Evolutionary conservation across 768 basidiomycete genomes (phyloP), one percentile per base, ranked within the genome.

Genomic region (Mycena pura): DNA sequence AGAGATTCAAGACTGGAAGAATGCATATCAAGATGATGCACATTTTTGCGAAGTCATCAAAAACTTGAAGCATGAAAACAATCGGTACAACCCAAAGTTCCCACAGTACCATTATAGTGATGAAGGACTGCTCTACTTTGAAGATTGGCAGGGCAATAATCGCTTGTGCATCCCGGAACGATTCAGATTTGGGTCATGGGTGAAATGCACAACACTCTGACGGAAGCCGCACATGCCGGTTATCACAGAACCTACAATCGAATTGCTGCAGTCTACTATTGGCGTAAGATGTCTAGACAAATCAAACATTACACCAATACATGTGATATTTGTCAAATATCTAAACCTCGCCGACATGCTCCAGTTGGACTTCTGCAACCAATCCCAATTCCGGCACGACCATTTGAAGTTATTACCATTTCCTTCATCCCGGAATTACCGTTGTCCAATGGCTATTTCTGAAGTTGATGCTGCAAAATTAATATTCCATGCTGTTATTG

Each of bases 371-470:
- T 70, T 8, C 56, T 81, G 24, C 65, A 73, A 38, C 71, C 75
- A n/a, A 67, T 79, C 56, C 69, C 69, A n/a, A 71, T 77, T 21
- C 77, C 77, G 1, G 10, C 50, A 2, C 62, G 60, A 44, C 78
- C 76, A 0, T 79, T 74, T 46, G 62, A 72, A 48, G 64, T 69
- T 0, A 66, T 79, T 4, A 59, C 64, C 0, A 75, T 78, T 70
- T 78, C 78, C 45, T 75, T 77, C 19, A 74, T 81, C 0, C 69
- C 71, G 1, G 70, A 75, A 10, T 66, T 81, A 2, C 78, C 78
- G 0, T 6, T 38, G 0, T 74, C 72, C 5, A 47, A 71, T 3
- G 75, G 72, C 0, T 0, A 66, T 76, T 19, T 67, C 62, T 3
- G 62, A 77, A 3, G 36, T 24, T 1, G 72, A 51, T 25, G 40